Evolutionary conservation across 2,329 filamentous ascomycete species (phyloP).

Genomic region (Oidium heveae): DNA sequence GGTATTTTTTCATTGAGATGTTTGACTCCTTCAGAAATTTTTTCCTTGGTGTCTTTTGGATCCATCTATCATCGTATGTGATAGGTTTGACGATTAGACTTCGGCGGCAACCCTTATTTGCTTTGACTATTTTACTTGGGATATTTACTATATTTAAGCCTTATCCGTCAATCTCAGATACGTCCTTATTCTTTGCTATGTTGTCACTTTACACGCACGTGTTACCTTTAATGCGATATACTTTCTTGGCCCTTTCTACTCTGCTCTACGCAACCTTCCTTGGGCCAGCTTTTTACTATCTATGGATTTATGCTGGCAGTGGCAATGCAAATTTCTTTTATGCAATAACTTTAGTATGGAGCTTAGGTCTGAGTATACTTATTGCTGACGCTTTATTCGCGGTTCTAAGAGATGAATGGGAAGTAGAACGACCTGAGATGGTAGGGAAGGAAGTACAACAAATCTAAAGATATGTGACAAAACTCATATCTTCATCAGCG

Average conservation of each 20-base stretch:
- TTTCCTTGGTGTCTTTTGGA: slow-evolving; percentile 94
- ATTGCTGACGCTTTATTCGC: slow-evolving; percentile 77
- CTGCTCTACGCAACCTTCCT: slow-evolving; percentile 72
- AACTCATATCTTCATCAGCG: no score
- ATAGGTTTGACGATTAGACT: slow-evolving; percentile 64
- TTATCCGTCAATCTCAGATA: slow-evolving; percentile 81
- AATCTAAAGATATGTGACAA: slow-evolving; percentile 7
- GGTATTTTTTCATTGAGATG: slow-evolving; percentile 99
- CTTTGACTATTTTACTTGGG: slow-evolving; percentile 61
- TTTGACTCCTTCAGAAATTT: slow-evolving; percentile 95
- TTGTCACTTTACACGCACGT: slow-evolving; percentile 75
- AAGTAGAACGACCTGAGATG: slow-evolving; percentile 74
- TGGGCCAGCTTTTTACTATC: slow-evolving; percentile 82
- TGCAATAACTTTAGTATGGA: slow-evolving; percentile 97
- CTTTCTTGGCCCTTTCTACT: slow-evolving; percentile 61
- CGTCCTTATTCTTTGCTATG: slow-evolving; percentile 60
- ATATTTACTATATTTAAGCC: slow-evolving; percentile 92
- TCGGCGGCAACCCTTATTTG: slow-evolving; percentile 64
- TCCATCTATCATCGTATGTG: slow-evolving; percentile 78
- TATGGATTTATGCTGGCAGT: slow-evolving; percentile 95
- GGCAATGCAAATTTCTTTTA: slow-evolving; percentile 99
- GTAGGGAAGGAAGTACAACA: slow-evolving; percentile 50
- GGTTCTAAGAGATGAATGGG: slow-evolving; percentile 76
- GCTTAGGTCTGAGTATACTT: slow-evolving; percentile 62
- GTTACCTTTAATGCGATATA: slow-evolving; percentile 81